Conservation (phyloP, 768 basidiomycete genomes). For the Leccinum sublutescens region DNA sequence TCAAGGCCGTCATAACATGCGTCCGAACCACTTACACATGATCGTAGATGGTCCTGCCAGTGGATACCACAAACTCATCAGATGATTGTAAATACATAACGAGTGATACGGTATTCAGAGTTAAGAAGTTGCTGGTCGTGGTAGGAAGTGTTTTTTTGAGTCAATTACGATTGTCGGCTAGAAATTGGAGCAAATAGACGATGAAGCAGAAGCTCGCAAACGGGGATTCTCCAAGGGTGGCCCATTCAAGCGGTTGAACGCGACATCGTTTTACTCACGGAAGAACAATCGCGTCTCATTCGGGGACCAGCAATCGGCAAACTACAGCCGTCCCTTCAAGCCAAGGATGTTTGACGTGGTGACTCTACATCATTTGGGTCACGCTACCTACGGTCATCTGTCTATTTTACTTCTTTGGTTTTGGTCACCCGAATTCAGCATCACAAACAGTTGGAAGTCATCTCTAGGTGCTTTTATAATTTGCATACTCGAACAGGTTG, state of each 20-base stretch:
- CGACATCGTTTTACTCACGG: constrained; percentile 46
- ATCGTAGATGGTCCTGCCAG: constrained; percentile 54
- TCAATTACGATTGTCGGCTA: not conserved
- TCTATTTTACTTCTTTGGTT: not conserved
- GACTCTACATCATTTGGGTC: not conserved
- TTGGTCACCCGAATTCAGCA: not conserved
- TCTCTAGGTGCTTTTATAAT: not conserved
- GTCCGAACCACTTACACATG: constrained; percentile 81
- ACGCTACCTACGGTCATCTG: too few species aligned
- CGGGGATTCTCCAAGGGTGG: constrained; percentile 46
- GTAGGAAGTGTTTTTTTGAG: constrained; percentile 35
- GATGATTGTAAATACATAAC: constrained; percentile 63
- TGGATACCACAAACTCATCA: constrained; percentile 70
- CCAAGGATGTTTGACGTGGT: not conserved
- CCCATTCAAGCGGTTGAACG: constrained; percentile 46
- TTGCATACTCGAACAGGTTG: not conserved
- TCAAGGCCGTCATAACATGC: constrained; percentile 68
- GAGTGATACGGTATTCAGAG: constrained; percentile 81
- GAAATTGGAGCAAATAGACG: constrained; percentile 48
- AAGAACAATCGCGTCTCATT: constrained; percentile 39
- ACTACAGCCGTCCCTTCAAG: constrained; percentile 2
- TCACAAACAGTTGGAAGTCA: not conserved
- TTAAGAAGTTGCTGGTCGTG: constrained; percentile 73
- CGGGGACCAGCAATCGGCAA: constrained; percentile 20
- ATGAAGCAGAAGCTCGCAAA: constrained; percentile 51